A percentile compares a stretch with the other conserved stretches of the same genome.
These are phyloP conservation scores for Exidia glandulosa DNA, from an alignment of 768 basidiomycete genomes.

Conservation along the genomic window DNA sequence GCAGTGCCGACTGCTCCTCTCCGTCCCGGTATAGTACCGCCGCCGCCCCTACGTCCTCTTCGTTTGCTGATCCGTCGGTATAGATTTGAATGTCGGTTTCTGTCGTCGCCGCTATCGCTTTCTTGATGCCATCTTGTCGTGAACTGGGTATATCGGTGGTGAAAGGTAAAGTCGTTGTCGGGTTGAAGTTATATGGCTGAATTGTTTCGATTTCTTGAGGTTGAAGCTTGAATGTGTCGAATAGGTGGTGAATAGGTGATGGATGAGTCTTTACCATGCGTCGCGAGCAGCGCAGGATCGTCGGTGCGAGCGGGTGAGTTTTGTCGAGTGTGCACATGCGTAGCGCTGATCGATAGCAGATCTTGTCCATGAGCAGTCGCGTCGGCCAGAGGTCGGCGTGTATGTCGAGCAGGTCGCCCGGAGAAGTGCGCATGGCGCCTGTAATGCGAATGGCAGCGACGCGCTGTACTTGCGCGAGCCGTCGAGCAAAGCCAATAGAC, in stretches of 20 bases:
- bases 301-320: background rate
- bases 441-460: slow-evolving; percentile 4
- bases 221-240: background rate
- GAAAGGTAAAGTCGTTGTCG: no score
- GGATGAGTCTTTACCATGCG: background rate
- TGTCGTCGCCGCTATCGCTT: no score
- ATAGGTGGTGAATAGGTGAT: background rate
- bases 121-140: no score
- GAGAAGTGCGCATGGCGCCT: slow-evolving; percentile 5
- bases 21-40: no score
- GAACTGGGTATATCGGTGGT: no score
- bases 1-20: no score
- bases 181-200: no score
- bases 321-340: slow-evolving; percentile 4
- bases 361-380: background rate
- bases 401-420: slow-evolving; percentile 7
- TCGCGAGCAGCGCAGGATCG: background rate
- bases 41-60: no score
- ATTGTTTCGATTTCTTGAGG: background rate
- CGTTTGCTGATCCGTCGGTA: no score
- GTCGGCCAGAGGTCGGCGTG: slow-evolving; percentile 9
- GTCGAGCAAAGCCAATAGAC: background rate
- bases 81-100: no score
- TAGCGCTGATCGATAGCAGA: background rate
- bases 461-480: background rate